Base-by-base conservation (phyloP, 2,329 filamentous ascomycete genomes). In the Lojkania enalia region DNA sequence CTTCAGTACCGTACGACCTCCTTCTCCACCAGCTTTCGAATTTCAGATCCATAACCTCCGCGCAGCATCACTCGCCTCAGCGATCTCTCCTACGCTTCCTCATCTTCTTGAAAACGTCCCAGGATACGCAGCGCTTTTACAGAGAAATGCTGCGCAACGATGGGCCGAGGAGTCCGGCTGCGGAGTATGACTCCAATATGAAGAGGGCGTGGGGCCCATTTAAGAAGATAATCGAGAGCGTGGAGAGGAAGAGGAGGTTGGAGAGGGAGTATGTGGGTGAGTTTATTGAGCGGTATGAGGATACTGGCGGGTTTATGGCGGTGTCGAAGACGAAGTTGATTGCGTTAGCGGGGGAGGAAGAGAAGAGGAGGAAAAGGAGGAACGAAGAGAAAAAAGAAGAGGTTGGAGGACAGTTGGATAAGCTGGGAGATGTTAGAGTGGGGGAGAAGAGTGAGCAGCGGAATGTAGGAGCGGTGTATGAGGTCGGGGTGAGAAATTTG, bases 201-300 rank as follows among this genome's bases (percentile, higher is more conserved):
- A 25, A 27, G 12, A 6, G 18, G 19, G 15, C 20, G 12, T n/a
- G 14, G 4, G 20, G 35, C 19, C 4, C 12, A 14, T 39, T 21
- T 7, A 20, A 37, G 19, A 25, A 14, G 35, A n/a, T 27, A n/a
- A n/a, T 27, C 7, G 23, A n/a, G 23, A n/a, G n/a, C 7, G 23
- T 27, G 23, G 23, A 27, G 23, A n/a, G 23, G 23, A 27, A 16
- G 15, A 33, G 30, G 15, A 33, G 7, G 15, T 15, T 33, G 9
- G 45, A 45, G 13, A 43, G 21, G 11, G 33, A 21, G 9, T 52
- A 42, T 23, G 49, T 53, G 38, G 20, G 20, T 14, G 29, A 13
- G 14, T 51, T 52, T 25, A 38, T 49, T 4, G 27, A 43, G 21
- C 42, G 52, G 15, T 55, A 52, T 36, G 31, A 27, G 6, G 21